These are phyloP conservation scores for Didymella keratinophila DNA, from an alignment of 2,329 filamentous ascomycete species.

Conservation along the genomic window DNA sequence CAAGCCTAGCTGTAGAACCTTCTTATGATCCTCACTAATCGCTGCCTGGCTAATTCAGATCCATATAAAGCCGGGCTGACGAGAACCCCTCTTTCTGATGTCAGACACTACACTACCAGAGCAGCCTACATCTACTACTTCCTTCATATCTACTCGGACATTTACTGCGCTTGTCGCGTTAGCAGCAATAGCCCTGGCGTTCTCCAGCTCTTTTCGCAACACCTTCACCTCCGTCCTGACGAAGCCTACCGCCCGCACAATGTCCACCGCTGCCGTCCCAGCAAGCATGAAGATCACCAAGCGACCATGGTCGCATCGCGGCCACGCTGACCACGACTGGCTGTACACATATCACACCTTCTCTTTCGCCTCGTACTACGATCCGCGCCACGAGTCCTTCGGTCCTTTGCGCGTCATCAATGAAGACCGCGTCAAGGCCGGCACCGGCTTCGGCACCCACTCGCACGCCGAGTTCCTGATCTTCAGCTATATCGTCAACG, in stretches of 20 bases:
- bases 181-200: constrained; percentile 56
- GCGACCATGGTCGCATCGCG: constrained; percentile 74
- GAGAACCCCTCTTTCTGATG: constrained; percentile 35
- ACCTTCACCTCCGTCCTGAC: constrained; percentile 45
- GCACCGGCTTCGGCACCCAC: constrained; percentile 83
- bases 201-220: constrained; percentile 52
- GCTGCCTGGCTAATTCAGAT: constrained; percentile 18
- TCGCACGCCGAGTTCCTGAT: constrained; percentile 88
- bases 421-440: constrained; percentile 80
- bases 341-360: constrained; percentile 88
- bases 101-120: constrained; percentile 35
- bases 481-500: constrained; percentile 85
- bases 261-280: constrained; percentile 48
- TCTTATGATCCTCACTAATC: constrained; percentile 37
- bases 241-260: constrained; percentile 47
- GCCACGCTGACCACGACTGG: constrained; percentile 85
- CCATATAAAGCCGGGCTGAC: constrained; percentile 39
- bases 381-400: constrained; percentile 72
- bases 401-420: constrained; percentile 85
- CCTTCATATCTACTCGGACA: constrained; percentile 35
- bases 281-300: constrained; percentile 70
- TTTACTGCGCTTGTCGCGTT: constrained; percentile 44
- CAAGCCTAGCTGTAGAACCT: constrained; percentile 30
- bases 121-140: constrained; percentile 25
- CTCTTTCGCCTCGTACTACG: constrained; percentile 76